Percentiles rank a stretch among this genome's conserved stretches.
These are phyloP conservation scores for Paxillus ammoniavirescens DNA, from an alignment of 768 basidiomycete species.

Conservation along the genomic window DNA sequence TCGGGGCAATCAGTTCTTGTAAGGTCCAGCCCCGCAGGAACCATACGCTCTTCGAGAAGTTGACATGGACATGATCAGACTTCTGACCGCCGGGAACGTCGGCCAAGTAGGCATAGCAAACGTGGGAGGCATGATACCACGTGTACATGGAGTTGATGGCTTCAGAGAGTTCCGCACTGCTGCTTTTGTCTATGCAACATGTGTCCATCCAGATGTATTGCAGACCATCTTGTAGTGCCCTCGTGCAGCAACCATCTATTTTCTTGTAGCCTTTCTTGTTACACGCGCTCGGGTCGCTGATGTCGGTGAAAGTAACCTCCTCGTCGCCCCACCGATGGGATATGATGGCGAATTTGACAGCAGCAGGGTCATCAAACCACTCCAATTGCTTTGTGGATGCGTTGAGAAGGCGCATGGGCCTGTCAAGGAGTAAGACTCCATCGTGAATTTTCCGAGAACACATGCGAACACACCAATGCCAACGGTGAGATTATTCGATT, in stretches of 20 bases:
- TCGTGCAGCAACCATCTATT: constrained; percentile 18
- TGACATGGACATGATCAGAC: constrained; percentile 7
- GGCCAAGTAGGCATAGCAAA: constrained; percentile 29
- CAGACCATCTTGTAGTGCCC: constrained; percentile 14
- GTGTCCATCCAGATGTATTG: constrained; percentile 34
- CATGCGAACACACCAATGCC: too few species aligned
- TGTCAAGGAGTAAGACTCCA: too few species aligned
- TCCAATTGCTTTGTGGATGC: constrained; percentile 15
- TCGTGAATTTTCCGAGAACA: too few species aligned
- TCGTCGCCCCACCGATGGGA: constrained; percentile 28
- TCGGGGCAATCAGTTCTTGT: constrained; percentile 31
- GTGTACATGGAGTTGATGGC: constrained; percentile 34
- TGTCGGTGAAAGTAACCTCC: constrained; percentile 25
- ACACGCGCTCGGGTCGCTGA: constrained; percentile 11
- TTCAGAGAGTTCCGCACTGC: constrained; percentile 26
- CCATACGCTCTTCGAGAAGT: constrained; percentile 26
- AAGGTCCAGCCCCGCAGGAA: constrained; percentile 32
- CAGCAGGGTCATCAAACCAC: background rate
- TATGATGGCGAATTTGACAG: constrained; percentile 21
- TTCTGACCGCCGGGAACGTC: constrained; percentile 12
- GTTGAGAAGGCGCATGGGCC: constrained; percentile 23
- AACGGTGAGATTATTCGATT: too few species aligned
- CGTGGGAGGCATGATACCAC: constrained; percentile 28
- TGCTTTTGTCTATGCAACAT: constrained; percentile 30
- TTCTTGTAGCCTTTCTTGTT: constrained; percentile 23